Evolutionary conservation across 345 rosid genomes (phyloP).

Genomic region (Melastoma malabathricum): DNA sequence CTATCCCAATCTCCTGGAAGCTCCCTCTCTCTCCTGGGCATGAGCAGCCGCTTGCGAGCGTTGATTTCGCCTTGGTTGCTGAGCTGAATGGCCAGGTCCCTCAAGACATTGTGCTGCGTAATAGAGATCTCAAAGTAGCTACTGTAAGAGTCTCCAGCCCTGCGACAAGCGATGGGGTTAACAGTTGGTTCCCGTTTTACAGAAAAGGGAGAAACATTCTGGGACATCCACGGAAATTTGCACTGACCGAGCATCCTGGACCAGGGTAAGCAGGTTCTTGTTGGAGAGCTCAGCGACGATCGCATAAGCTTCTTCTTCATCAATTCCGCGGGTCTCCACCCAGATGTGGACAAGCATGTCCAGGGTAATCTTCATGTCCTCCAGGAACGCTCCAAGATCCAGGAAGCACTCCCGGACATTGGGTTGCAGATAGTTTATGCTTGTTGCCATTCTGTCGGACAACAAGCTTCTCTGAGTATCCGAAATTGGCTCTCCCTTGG

Average conservation of each 20-base stretch:
- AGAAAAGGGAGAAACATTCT: background rate
- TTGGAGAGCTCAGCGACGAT: conserved; percentile 57
- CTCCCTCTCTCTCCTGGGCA: conserved; percentile 51
- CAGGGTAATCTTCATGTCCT: conserved; percentile 83
- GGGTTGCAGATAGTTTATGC: conserved; percentile 32
- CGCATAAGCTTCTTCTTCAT: conserved; percentile 49
- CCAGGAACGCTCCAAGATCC: conserved; percentile 93
- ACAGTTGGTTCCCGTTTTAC: background rate
- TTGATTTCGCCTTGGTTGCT: conserved; percentile 30
- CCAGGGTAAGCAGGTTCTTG: conserved; percentile 71
- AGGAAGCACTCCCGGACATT: conserved; percentile 63
- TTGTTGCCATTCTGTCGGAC: conserved; percentile 64
- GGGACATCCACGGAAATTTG: background rate
- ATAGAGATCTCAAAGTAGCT: conserved; percentile 59
- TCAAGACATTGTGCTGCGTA: conserved; percentile 77
- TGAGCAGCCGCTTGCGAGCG: conserved; percentile 37
- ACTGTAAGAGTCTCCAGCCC: conserved; percentile 56
- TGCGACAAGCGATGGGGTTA: conserved; percentile 17
- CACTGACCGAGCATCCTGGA: conserved; percentile 57
- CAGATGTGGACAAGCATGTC: conserved; percentile 81
- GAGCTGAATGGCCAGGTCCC: conserved; percentile 73
- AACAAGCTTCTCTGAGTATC: conserved; percentile 62
- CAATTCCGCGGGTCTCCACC: conserved; percentile 58
- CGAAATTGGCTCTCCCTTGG: conserved; percentile 57
- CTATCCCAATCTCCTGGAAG: conserved; percentile 85